Evolutionary conservation across 208 protist genomes (phyloP), one percentile per base, ranked within the genome.

Genomic region (Trypanosoma theileri): DNA sequence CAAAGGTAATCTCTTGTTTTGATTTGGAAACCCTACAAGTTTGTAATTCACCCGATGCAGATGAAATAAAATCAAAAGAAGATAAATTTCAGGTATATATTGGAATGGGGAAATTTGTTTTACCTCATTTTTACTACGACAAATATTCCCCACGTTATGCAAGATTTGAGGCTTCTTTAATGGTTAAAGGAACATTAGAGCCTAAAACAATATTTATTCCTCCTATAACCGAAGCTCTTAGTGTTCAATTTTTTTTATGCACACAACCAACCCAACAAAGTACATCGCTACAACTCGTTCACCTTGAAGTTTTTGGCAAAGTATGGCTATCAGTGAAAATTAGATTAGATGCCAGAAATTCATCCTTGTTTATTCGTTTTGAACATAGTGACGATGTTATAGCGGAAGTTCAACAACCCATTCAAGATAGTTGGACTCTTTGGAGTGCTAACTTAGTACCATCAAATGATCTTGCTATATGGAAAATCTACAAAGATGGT

Each of bases 401-500:
- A 0, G 84, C 79, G 8, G 84, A 93, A 65, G 73, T 93, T 24
- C 79, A 80, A 44, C 85, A 95, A 69, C 45, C 82, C 1, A 78
- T 92, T 45, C 66, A 68, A 42, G 44, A 58, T 9, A 16, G 41
- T 0, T 96, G 91, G 88, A 61, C 73, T 16, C 73, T 89, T 9
- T 96, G 91, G 88, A 90, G 82, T 51, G 91, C 91, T 13, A 82
- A 82, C 13, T 46, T 96, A 45, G 69, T 60, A 60, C 81, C 75
- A 8, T 28, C 75, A 19, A 86, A 85, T 62, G 79, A 90, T 59
- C 78, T 82, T 1, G 86, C 86, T 4, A 72, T 66, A 19, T 96
- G 91, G 91, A 82, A 56, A 3, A 78, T 96, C 0, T 93, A 87
- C 69, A 80, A 81, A 14, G 85, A 96, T 58, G 91, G 82, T 1